Evolutionary conservation across 2,329 filamentous ascomycete species (phyloP).

Genomic region (Herpotrichia juniperi): DNA sequence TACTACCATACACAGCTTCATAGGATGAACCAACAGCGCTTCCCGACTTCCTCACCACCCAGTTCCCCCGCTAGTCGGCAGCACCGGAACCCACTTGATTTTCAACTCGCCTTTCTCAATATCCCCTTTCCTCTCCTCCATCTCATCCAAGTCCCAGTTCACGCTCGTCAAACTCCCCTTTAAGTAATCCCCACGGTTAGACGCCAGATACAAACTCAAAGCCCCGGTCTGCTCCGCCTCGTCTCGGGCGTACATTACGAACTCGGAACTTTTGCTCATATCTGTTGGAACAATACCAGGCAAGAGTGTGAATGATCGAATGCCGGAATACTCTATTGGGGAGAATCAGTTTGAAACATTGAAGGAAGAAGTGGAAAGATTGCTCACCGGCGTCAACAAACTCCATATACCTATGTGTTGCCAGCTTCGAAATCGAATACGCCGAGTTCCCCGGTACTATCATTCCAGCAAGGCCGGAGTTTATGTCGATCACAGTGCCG

Average conservation of each 20-base stretch:
- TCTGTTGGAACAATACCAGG: slow-evolving; percentile 28
- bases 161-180: slow-evolving; percentile 13
- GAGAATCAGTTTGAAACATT: not conserved
- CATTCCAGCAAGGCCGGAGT: slow-evolving; percentile 1
- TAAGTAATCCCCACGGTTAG: slow-evolving; percentile 11
- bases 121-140: slow-evolving; percentile 29
- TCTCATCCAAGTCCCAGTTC: slow-evolving; percentile 34
- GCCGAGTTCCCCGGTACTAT: slow-evolving; percentile 15
- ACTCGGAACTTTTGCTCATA: slow-evolving; percentile 11
- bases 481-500: slow-evolving; percentile 8
- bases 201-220: slow-evolving; percentile 24
- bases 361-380: not conserved
- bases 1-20: not conserved
- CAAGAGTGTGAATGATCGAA: slow-evolving; percentile 24
- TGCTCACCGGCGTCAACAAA: slow-evolving; percentile 11
- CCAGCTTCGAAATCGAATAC: slow-evolving; percentile 24
- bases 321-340: slow-evolving; percentile 18
- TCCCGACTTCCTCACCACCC: slow-evolving; percentile 5
- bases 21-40: not conserved
- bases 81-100: slow-evolving; percentile 7
- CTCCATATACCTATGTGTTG: slow-evolving; percentile 14
- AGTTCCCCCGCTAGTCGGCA: slow-evolving; percentile 2
- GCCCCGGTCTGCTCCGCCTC: slow-evolving; percentile 36
- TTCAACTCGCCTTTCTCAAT: slow-evolving; percentile 32
- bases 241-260: slow-evolving; percentile 33